Conservation (phyloP, 2,329 filamentous ascomycete species). For the Exserohilum rostratum region DNA sequence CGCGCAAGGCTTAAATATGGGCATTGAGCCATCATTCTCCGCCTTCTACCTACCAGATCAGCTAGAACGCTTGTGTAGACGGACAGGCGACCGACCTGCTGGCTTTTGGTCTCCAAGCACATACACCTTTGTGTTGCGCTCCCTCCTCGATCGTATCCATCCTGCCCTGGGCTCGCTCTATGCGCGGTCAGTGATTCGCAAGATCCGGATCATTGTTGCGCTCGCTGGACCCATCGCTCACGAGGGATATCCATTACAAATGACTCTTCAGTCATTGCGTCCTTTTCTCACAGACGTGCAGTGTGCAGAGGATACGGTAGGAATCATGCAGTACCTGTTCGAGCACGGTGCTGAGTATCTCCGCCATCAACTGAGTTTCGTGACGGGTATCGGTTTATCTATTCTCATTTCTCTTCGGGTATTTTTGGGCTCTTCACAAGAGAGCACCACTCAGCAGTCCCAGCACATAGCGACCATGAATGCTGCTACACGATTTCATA, state of each 20-base stretch:
- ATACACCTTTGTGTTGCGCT: constrained; percentile 75
- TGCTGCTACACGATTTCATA: constrained; percentile 76
- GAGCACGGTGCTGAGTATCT: constrained; percentile 71
- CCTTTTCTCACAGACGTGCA: constrained; percentile 81
- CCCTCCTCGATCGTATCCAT: constrained; percentile 80
- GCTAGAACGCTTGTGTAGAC: constrained; percentile 76
- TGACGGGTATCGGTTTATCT: constrained; percentile 80
- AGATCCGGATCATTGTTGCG: constrained; percentile 79
- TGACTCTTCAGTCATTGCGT: constrained; percentile 81
- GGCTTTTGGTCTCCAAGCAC: constrained; percentile 77
- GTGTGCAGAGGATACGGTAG: constrained; percentile 89
- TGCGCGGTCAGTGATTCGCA: constrained; percentile 83
- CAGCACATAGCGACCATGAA: constrained; percentile 79
- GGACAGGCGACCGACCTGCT: constrained; percentile 65
- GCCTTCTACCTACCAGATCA: constrained; percentile 77
- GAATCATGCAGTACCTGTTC: constrained; percentile 84
- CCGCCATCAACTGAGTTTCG: constrained; percentile 70
- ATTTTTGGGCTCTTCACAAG: constrained; percentile 75
- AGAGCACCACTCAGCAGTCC: constrained; percentile 82
- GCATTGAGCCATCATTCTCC: constrained; percentile 86
- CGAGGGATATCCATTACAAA: constrained; percentile 82
- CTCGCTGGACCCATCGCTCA: constrained; percentile 76
- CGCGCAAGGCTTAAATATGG: constrained; percentile 68
- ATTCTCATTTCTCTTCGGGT: constrained; percentile 78
- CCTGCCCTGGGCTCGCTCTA: constrained; percentile 84